Evolutionary conservation across 2,329 filamentous ascomycete species (phyloP).

Genomic region (Septoria linicola): DNA sequence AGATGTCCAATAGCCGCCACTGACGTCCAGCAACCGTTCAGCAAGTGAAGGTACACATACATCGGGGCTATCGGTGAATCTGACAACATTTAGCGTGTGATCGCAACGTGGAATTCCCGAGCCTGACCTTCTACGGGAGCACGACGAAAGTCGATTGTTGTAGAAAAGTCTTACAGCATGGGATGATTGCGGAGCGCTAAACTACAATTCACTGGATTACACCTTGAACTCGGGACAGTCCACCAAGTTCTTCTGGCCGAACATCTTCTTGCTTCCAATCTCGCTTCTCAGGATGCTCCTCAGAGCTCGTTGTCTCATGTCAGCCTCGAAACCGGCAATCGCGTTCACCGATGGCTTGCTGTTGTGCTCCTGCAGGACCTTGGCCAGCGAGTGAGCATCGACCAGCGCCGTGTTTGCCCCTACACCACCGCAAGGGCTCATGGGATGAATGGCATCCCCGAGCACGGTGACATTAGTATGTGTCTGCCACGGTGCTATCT

Average conservation of each 20-base stretch:
- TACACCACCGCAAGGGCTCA: conserved; percentile 49
- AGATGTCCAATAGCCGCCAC: no score
- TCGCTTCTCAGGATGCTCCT: conserved; percentile 33
- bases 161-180: no score
- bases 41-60: no score
- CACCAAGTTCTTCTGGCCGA: conserved; percentile 27
- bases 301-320: conserved; percentile 40
- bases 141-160: no score
- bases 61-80: no score
- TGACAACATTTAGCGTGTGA: no score
- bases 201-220: conserved; percentile 1
- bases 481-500: conserved; percentile 38
- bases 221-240: conserved; percentile 14
- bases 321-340: conserved; percentile 39
- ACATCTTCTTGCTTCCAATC: conserved; percentile 31
- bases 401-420: conserved; percentile 49
- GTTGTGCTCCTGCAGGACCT: conserved; percentile 36
- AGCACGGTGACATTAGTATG: conserved; percentile 43
- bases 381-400: conserved; percentile 46
- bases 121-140: no score
- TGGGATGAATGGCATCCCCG: conserved; percentile 48
- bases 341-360: conserved; percentile 31
- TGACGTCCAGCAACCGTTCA: no score
- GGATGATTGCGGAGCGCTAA: no score
- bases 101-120: no score